Percentiles rank a stretch among this genome's conserved stretches.
These are phyloP conservation scores for Saccharomycopsis babjevae DNA, from an alignment of 805 yeast species.

Conservation along the genomic window DNA sequence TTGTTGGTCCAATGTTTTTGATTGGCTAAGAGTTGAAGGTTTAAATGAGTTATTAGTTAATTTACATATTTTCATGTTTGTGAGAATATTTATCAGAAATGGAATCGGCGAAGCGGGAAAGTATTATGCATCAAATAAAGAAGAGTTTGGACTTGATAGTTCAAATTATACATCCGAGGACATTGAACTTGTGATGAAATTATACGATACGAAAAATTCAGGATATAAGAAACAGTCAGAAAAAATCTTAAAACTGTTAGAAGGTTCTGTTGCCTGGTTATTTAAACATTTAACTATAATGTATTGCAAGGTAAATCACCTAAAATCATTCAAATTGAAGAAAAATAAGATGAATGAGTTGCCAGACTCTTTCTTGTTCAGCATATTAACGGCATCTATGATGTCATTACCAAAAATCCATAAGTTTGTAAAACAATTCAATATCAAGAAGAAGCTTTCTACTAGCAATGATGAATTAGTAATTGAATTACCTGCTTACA, in stretches of 20 bases:
- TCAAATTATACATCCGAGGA: neutral
- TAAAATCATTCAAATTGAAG: neutral
- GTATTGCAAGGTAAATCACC: neutral
- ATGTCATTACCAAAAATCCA: neutral
- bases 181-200: neutral
- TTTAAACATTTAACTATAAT: neutral
- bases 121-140: neutral
- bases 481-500: conserved; percentile 40
- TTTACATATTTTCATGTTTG: neutral
- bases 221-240: neutral
- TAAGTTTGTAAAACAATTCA: neutral
- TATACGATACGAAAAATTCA: neutral
- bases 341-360: neutral
- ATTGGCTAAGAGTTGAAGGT: neutral
- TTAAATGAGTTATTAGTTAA: neutral
- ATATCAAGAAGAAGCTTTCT: neutral
- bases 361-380: neutral
- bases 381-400: neutral
- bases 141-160: neutral
- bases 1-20: neutral
- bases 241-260: neutral
- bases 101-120: neutral
- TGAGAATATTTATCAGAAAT: neutral
- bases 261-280: neutral
- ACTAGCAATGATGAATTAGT: conserved; percentile 40